A percentile compares a stretch with the other conserved stretches of the same genome.
Evolutionary conservation across 306 rosid species (phyloP).

Genomic region (Cucurbita pepo): DNA sequence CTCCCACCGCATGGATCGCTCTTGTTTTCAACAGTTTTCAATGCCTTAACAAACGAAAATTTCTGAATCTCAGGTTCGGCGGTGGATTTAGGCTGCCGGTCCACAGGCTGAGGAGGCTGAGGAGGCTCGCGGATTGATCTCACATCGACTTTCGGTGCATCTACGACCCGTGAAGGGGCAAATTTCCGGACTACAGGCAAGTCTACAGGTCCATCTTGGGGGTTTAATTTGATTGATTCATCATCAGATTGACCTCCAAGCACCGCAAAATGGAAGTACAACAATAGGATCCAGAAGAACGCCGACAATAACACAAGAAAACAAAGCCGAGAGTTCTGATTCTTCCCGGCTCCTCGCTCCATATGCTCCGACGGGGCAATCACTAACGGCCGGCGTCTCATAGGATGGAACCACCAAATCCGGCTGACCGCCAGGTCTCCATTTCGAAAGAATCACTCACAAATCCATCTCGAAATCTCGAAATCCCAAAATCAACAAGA

Average conservation of each 20-base stretch:
- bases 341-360: constrained; percentile 63
- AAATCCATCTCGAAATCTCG: constrained; percentile 2
- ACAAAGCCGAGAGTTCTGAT: constrained; percentile 48
- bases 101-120: background rate
- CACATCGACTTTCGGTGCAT: background rate
- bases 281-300: constrained; percentile 56
- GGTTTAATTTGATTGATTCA: constrained; percentile 15
- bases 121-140: background rate
- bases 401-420: constrained; percentile 14
- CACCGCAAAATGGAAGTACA: constrained; percentile 70
- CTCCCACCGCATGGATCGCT: constrained; percentile 97
- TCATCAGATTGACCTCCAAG: constrained; percentile 24
- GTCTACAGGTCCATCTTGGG: constrained; percentile 14
- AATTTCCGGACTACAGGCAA: constrained; percentile 9
- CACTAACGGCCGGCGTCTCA: constrained; percentile 70
- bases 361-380: constrained; percentile 36
- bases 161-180: background rate
- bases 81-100: background rate
- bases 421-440: constrained; percentile 9
- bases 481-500: background rate
- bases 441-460: constrained; percentile 4
- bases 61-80: constrained; percentile 1
- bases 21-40: constrained; percentile 62
- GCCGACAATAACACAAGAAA: constrained; percentile 47
- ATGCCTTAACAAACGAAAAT: constrained; percentile 52